Conservation (phyloP, 208 protist genomes). For the Leishmania turanica region DNA sequence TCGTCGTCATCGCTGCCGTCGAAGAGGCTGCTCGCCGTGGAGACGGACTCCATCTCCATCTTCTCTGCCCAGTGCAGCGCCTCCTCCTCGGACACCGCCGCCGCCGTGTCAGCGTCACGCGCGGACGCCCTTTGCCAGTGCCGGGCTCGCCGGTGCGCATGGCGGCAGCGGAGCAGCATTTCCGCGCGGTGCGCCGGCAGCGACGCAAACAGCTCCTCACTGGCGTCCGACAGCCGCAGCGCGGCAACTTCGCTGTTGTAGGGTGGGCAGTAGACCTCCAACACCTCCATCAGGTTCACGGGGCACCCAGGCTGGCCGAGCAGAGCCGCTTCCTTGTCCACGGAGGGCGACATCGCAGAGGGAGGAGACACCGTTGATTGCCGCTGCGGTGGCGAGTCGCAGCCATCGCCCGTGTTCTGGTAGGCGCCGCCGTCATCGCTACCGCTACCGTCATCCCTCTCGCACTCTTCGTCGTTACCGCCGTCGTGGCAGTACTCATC, state of each 20-base stretch:
- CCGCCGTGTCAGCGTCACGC: background rate
- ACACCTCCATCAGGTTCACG: slow-evolving; percentile 77
- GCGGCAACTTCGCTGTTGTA: slow-evolving; percentile 52
- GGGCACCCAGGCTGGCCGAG: slow-evolving; percentile 58
- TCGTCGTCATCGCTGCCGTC: slow-evolving; percentile 27
- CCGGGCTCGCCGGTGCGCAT: background rate
- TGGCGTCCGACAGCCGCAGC: slow-evolving; percentile 25
- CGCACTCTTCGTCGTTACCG: slow-evolving; percentile 1
- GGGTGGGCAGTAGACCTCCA: slow-evolving; percentile 85
- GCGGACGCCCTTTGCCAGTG: background rate
- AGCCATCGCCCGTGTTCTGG: slow-evolving; percentile 2
- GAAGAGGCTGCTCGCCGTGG: slow-evolving; percentile 50
- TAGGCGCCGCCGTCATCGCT: background rate
- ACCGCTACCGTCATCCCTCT: slow-evolving; percentile 2
- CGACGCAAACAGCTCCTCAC: slow-evolving; percentile 11
- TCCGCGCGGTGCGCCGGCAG: slow-evolving; percentile 24
- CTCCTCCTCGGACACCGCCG: background rate
- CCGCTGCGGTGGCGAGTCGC: slow-evolving; percentile 4
- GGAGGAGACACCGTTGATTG: background rate
- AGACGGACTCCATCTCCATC: slow-evolving; percentile 50
- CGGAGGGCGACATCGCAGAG: background rate
- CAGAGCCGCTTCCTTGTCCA: slow-evolving; percentile 18
- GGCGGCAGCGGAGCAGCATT: slow-evolving; percentile 30
- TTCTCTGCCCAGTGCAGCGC: slow-evolving; percentile 28
- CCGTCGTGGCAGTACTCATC: slow-evolving; percentile 15